Conservation (phyloP, 805 yeast genomes). For the Komagataella kurtzmanii region DNA sequence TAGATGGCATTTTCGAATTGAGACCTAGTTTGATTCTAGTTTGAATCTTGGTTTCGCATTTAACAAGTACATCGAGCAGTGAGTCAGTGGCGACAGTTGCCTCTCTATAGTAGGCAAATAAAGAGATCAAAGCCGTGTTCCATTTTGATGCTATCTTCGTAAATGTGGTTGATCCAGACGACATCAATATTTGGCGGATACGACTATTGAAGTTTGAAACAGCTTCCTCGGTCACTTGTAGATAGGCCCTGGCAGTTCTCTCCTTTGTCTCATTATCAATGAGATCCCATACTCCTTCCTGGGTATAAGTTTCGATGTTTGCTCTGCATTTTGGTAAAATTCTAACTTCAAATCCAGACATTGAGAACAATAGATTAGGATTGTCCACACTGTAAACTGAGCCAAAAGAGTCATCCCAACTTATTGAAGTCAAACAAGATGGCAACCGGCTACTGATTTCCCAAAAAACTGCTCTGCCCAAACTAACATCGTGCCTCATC, state of each 20-base stretch:
- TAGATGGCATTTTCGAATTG: slow-evolving; percentile 95
- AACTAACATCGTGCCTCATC: slow-evolving; percentile 80
- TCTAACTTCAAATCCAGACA: slow-evolving; percentile 93
- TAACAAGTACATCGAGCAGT: slow-evolving; percentile 70
- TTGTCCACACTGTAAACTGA: slow-evolving; percentile 87
- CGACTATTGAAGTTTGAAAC: slow-evolving; percentile 72
- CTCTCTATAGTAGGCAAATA: slow-evolving; percentile 86
- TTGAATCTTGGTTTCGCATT: slow-evolving; percentile 86
- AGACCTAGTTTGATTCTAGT: slow-evolving; percentile 89
- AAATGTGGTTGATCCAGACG: slow-evolving; percentile 91
- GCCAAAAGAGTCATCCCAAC: slow-evolving; percentile 71
- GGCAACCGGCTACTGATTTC: slow-evolving; percentile 78
- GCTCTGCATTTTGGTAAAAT: slow-evolving; percentile 64
- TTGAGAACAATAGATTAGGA: slow-evolving; percentile 74
- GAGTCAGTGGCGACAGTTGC: slow-evolving; percentile 78
- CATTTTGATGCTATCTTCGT: slow-evolving; percentile 90
- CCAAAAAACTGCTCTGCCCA: slow-evolving; percentile 90
- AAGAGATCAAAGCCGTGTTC: slow-evolving; percentile 82
- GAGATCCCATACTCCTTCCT: slow-evolving; percentile 90
- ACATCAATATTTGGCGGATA: slow-evolving; percentile 82
- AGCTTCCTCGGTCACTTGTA: slow-evolving; percentile 73
- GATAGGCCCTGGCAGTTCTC: slow-evolving; percentile 76
- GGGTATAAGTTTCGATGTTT: slow-evolving; percentile 34
- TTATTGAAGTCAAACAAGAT: slow-evolving; percentile 49
- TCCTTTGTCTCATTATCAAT: slow-evolving; percentile 60